Evolutionary conservation across 1,139 yeast genomes (phyloP), one percentile per base, ranked within the genome.

Genomic region (Taphrina betulina): DNA sequence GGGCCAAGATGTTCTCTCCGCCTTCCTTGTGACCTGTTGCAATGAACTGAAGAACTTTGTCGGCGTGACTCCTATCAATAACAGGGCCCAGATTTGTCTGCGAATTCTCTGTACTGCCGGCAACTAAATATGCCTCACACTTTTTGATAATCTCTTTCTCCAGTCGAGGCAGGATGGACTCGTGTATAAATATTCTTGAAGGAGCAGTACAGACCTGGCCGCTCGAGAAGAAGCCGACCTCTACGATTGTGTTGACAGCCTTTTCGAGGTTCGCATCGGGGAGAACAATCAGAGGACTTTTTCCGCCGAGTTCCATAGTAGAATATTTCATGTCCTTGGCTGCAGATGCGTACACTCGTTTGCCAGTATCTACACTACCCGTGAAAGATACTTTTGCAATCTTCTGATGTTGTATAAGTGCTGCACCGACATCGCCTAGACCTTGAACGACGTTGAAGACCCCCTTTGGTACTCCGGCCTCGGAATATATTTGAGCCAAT

Each of bases 121-220:
- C 36, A 7, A 17, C 34, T 29, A 43, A 17, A 31, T 43, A 43
- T 22, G 7, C 31, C 20, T 43, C 48, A 14, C 48, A 43, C 12
- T 43, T 29, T 22, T 43, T 22, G 17, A 29, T 31, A 12, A 43
- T 43, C 38, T 17, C 69, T 94, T 95, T 75, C 45, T 84, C 69
- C 62, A 85, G 76, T 66, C 78, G 74, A 64, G 85, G 90, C 71
- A 86, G 83, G 66, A 85, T 72, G 55, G 77, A 80, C 65, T 83
- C 89, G 72, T 86, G 95, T 61, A 85, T 79, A 69, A 80, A 83
- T 55, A 85, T 72, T 71, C 95, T 81, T 48, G 95, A 85, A 63
- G 94, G 92, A 38, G 95, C 95, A 68, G 85, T 82, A 74, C 95
- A 86, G 58, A 84, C 90, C 73, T 86, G 94, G 70, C 95, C 95